phyloP scores from a whole-genome alignment of 305 asterid species.

The Solanum aculeatissimum region DNA sequence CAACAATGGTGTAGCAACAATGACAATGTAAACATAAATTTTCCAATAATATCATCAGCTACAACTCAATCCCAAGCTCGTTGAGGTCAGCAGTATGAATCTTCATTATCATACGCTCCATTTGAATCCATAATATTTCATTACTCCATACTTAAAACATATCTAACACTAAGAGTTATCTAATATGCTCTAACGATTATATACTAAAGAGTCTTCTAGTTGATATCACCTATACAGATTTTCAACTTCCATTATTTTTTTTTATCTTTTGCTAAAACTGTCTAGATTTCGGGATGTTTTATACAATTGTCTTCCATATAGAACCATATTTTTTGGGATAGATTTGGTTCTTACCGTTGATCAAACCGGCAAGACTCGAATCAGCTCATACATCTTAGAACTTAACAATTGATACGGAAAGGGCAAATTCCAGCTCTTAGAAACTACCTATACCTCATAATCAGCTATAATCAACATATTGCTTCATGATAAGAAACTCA shows the following conservation, averaged over 20 bases:
- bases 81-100: neutral
- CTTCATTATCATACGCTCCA: neutral
- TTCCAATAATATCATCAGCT: neutral
- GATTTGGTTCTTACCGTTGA: neutral
- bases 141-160: neutral
- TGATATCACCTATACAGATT: neutral
- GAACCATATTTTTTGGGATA: neutral
- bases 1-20: neutral
- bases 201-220: neutral
- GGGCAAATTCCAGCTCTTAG: neutral
- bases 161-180: neutral
- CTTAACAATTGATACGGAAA: neutral
- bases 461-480: neutral
- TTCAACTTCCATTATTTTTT: neutral
- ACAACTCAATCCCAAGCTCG: neutral
- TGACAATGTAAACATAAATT: neutral
- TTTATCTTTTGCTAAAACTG: neutral
- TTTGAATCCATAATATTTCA: neutral
- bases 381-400: neutral
- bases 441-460: neutral
- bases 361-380: neutral
- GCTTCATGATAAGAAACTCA: neutral
- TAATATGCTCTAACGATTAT: neutral
- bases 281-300: neutral
- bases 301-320: neutral